Conservation (phyloP, 116 monocot species). For the Cymodocea nodosa region DNA sequence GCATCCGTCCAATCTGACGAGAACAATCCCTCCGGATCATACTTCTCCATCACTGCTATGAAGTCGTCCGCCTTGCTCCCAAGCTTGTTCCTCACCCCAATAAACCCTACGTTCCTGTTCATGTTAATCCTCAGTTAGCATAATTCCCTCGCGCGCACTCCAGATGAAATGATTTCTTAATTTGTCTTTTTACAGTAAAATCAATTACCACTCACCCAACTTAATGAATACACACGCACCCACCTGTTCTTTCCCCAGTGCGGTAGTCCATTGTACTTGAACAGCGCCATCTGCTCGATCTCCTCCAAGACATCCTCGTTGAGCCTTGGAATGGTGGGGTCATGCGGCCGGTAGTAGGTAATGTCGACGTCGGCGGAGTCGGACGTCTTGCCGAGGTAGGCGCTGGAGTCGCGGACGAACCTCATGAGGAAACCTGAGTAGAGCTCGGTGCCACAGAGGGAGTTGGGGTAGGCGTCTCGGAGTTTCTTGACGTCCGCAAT, state of each 20-base stretch:
- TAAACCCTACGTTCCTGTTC: slow-evolving; percentile 17
- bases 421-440: slow-evolving; percentile 20
- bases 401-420: slow-evolving; percentile 21
- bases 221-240: background rate
- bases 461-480: slow-evolving; percentile 10
- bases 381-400: slow-evolving; percentile 25
- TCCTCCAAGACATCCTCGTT: slow-evolving; percentile 23
- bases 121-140: background rate
- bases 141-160: no score
- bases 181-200: no score
- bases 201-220: background rate
- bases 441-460: slow-evolving; percentile 24
- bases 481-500: slow-evolving; percentile 29
- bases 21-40: slow-evolving; percentile 18
- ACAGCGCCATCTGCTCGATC: slow-evolving; percentile 23
- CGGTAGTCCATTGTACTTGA: slow-evolving; percentile 20
- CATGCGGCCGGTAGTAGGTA: slow-evolving; percentile 14
- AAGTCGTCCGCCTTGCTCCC: slow-evolving; percentile 11
- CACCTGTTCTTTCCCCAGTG: slow-evolving; percentile 21
- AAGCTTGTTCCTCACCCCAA: slow-evolving; percentile 11
- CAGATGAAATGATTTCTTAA: no score
- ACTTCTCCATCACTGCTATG: slow-evolving; percentile 16
- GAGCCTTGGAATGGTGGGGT: slow-evolving; percentile 8
- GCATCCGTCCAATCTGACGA: slow-evolving; percentile 24
- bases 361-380: slow-evolving; percentile 26